Conservation (phyloP, 345 rosid species). For the Gossypium australe region DNA sequence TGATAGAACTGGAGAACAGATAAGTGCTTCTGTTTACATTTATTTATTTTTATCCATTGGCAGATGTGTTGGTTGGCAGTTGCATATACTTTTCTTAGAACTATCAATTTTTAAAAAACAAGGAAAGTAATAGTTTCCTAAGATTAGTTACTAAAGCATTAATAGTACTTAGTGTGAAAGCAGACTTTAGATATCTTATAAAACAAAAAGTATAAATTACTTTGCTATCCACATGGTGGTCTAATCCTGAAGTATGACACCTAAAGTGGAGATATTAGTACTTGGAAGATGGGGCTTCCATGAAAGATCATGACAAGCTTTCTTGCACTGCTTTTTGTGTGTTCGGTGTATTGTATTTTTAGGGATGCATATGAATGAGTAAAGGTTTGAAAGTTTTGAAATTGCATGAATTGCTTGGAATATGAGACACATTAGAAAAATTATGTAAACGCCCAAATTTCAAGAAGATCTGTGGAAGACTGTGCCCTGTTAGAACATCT, state of each 20-base stretch:
- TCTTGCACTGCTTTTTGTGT: neutral
- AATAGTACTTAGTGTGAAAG: neutral
- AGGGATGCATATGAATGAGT: neutral
- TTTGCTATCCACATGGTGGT: neutral
- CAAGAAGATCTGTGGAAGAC: neutral
- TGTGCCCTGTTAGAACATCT: neutral
- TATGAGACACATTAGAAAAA: neutral
- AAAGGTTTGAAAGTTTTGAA: neutral
- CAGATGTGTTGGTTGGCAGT: neutral
- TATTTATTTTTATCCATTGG: neutral
- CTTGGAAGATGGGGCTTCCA: neutral
- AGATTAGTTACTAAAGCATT: neutral
- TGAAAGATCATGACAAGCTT: neutral
- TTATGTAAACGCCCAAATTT: neutral
- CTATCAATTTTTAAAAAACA: neutral
- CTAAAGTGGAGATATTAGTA: neutral
- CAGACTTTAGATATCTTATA: neutral
- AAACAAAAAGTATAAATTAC: neutral
- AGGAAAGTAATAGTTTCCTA: neutral
- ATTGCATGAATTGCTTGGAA: neutral
- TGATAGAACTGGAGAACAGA: neutral
- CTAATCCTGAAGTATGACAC: neutral
- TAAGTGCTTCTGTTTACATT: constrained; percentile 9
- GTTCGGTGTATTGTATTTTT: neutral
- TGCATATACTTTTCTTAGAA: neutral